These are phyloP conservation scores for Pilobolus umbonatus DNA, from an alignment of 192 early-diverging fungal species.

Conservation along the genomic window DNA sequence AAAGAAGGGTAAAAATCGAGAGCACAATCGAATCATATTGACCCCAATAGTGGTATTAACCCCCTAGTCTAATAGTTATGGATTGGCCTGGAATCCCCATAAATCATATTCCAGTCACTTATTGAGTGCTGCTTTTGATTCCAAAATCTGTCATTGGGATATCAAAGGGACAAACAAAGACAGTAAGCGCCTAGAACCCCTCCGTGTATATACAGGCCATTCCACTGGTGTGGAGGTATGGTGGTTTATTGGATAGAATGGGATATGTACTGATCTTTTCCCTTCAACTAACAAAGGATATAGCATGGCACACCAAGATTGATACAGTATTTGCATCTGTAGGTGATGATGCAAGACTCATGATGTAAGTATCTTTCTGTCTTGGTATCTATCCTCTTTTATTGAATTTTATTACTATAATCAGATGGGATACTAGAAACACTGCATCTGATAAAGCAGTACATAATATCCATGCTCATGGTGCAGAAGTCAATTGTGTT, in stretches of 20 bases:
- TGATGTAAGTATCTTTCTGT: slow-evolving; percentile 56
- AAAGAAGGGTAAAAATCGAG: slow-evolving; percentile 87
- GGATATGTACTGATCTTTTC: neutral
- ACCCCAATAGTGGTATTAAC: slow-evolving; percentile 22
- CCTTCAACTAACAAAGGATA: slow-evolving; percentile 54
- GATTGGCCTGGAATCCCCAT: slow-evolving; percentile 86
- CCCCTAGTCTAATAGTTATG: slow-evolving; percentile 56
- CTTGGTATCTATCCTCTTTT: neutral
- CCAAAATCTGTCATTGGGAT: slow-evolving; percentile 91
- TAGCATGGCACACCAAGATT: slow-evolving; percentile 86
- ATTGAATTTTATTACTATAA: neutral
- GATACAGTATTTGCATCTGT: slow-evolving; percentile 92
- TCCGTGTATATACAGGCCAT: slow-evolving; percentile 76
- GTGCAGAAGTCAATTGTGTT: slow-evolving; percentile 91
- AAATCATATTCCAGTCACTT: slow-evolving; percentile 65
- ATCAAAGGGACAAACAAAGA: slow-evolving; percentile 78
- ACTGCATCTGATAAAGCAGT: slow-evolving; percentile 55
- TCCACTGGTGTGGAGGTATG: slow-evolving; percentile 83
- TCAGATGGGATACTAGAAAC: slow-evolving; percentile 89
- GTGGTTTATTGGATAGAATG: too few species aligned
- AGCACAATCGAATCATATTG: too few species aligned
- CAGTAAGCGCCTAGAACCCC: slow-evolving; percentile 69
- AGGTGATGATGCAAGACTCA: slow-evolving; percentile 88
- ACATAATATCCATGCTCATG: slow-evolving; percentile 79
- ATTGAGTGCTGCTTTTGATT: slow-evolving; percentile 89